Conservation (phyloP, 345 rosid genomes). For the Eucalyptus sp. region DNA sequence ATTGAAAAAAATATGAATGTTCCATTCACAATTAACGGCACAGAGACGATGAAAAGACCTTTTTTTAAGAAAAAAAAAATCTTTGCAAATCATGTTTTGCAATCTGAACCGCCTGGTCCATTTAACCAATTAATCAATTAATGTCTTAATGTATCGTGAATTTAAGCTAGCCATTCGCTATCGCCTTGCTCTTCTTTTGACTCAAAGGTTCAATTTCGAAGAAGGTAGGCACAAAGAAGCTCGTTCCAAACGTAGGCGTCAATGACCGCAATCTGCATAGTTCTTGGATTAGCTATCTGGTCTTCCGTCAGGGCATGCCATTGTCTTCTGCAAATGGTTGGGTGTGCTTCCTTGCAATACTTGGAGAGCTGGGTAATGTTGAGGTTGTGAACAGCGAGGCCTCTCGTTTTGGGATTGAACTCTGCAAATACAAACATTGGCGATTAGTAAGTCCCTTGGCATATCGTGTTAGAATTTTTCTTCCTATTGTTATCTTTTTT, state of each 20-base stretch:
- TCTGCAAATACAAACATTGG: constrained; percentile 4
- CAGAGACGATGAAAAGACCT: background rate
- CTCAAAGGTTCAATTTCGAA: background rate
- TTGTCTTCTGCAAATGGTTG: constrained; percentile 51
- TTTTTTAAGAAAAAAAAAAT: background rate
- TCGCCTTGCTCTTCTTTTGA: background rate
- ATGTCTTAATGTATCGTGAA: background rate
- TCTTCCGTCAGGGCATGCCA: constrained; percentile 49
- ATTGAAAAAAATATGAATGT: background rate
- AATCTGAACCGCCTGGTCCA: background rate
- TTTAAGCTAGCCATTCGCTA: background rate
- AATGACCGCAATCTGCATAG: constrained; percentile 74
- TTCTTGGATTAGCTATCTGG: constrained; percentile 30
- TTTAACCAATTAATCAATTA: background rate
- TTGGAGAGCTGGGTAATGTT: constrained; percentile 68
- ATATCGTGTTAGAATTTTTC: background rate
- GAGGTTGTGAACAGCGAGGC: constrained; percentile 37
- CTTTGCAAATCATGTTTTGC: background rate
- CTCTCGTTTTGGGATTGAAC: constrained; percentile 35
- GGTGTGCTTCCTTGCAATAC: constrained; percentile 78
- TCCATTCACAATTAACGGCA: background rate
- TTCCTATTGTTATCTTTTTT: no score
- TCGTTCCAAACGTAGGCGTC: constrained; percentile 94
- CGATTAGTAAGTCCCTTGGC: background rate
- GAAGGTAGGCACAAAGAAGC: constrained; percentile 51